These are phyloP conservation scores for Fusarium austroafricanum DNA, from an alignment of 2,329 filamentous ascomycete genomes.

Conservation along the genomic window DNA sequence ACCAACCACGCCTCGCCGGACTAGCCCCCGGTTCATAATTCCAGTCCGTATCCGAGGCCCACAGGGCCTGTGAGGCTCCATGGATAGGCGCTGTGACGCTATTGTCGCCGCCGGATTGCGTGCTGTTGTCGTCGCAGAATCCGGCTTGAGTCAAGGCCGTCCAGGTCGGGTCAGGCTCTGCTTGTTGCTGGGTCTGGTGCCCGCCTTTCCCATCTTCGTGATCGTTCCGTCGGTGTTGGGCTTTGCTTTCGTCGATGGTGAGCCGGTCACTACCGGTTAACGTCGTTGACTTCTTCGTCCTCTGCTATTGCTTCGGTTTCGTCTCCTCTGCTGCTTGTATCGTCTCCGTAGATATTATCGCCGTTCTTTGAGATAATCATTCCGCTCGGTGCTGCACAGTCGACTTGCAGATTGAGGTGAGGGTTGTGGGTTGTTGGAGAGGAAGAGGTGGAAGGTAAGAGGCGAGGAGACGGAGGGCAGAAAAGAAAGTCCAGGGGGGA, in stretches of 20 bases:
- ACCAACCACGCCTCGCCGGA: conserved; percentile 39
- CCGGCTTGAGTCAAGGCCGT: conserved; percentile 40
- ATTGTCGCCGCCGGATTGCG: conserved; percentile 42
- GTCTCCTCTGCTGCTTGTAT: background rate
- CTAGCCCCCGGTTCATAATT: conserved; percentile 45
- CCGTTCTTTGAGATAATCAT: background rate
- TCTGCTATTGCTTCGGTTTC: background rate
- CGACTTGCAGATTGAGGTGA: conserved; percentile 28
- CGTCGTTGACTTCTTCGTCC: background rate
- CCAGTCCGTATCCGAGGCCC: conserved; percentile 40
- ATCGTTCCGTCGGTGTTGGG: conserved; percentile 29
- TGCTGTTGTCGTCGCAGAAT: conserved; percentile 39
- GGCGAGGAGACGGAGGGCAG: conserved; percentile 28
- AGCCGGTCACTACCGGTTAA: conserved; percentile 28
- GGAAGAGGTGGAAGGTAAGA: conserved; percentile 25
- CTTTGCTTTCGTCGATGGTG: conserved; percentile 37
- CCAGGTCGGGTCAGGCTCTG: conserved; percentile 37
- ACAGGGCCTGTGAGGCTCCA: conserved; percentile 30
- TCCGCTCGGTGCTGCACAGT: background rate
- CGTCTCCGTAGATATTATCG: background rate
- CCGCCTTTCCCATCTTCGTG: conserved; percentile 34
- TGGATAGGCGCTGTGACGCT: conserved; percentile 44
- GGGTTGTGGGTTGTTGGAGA: conserved; percentile 39
- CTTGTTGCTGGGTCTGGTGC: conserved; percentile 32
- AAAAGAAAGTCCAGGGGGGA: conserved; percentile 40